These are phyloP conservation scores for Aegilops umbellulata DNA, from an alignment of 176 grass and related monocot genomes.

Conservation along the genomic window DNA sequence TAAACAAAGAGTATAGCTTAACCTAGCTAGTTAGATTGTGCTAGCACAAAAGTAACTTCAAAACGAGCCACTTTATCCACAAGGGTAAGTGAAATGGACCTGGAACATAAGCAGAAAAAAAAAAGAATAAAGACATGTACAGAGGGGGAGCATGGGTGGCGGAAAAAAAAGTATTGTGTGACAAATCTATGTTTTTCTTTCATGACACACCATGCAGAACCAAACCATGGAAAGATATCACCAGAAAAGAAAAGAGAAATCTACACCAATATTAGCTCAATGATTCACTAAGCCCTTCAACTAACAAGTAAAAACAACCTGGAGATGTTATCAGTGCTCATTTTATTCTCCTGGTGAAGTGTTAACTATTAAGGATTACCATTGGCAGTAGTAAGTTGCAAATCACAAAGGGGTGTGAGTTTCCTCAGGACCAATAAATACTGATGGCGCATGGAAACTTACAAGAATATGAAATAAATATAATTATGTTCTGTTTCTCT, in stretches of 20 bases:
- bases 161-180: not conserved
- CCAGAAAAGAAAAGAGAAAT: not conserved
- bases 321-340: not conserved
- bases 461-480: not conserved
- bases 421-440: not conserved
- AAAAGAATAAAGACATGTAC: constrained; percentile 22
- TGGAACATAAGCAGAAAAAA: constrained; percentile 30
- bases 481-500: not conserved
- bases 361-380: not conserved
- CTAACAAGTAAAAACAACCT: not conserved
- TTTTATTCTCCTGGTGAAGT: not conserved
- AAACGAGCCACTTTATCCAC: constrained; percentile 18
- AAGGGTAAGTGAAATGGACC: constrained; percentile 35
- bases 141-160: not conserved
- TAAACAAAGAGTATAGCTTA: constrained; percentile 10
- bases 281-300: not conserved
- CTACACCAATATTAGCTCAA: not conserved
- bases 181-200: constrained; percentile 5
- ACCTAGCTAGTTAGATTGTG: constrained; percentile 33
- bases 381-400: not conserved
- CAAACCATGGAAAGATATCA: not conserved
- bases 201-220: not conserved
- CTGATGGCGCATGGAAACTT: not conserved
- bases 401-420: not conserved
- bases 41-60: constrained; percentile 30